These are phyloP conservation scores for Plasmodium gonderi DNA, from an alignment of 169 alveolate genomes.

Conservation along the genomic window DNA sequence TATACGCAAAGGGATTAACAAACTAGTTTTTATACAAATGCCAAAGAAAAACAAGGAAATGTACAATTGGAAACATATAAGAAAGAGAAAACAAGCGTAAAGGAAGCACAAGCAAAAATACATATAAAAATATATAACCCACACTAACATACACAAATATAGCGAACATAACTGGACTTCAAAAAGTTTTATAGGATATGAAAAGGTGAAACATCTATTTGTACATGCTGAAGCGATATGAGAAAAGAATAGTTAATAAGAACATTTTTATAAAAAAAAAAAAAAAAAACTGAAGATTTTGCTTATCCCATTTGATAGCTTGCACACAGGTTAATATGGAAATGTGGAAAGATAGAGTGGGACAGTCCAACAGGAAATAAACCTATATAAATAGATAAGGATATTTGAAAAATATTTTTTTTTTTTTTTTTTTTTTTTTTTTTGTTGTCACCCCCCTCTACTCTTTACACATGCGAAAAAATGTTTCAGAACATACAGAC, in stretches of 20 bases:
- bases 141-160: too few relatives aligned
- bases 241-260: not conserved
- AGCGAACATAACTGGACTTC: not conserved
- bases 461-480: not conserved
- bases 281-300: too few relatives aligned
- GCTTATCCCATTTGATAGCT: not conserved
- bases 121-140: too few relatives aligned
- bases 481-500: constrained; percentile 76
- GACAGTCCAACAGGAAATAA: not conserved
- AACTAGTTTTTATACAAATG: not conserved
- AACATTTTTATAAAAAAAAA: too few relatives aligned
- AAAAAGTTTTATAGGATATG: not conserved
- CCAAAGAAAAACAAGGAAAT: not conserved
- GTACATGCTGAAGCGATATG: not conserved
- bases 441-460: not conserved
- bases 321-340: not conserved
- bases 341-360: not conserved
- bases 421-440: not conserved
- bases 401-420: not conserved
- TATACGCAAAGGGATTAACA: not conserved
- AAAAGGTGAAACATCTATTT: not conserved
- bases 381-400: not conserved
- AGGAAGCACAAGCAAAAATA: not conserved
- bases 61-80: not conserved
- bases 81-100: not conserved